Conservation (phyloP, 78 protist genomes). For the Dictyostelium firmibasis region DNA sequence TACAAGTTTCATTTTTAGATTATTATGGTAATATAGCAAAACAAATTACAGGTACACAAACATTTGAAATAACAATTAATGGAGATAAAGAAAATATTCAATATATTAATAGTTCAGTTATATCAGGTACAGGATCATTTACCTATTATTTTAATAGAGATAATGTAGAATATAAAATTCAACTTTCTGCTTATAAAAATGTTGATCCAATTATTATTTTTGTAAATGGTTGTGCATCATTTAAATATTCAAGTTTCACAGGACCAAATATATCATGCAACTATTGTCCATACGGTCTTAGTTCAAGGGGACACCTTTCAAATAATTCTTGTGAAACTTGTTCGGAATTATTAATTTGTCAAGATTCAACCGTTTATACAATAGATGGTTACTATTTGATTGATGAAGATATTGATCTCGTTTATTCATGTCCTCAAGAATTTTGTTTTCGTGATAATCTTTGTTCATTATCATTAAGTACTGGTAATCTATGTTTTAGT, state of each 20-base stretch:
- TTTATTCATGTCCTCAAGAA: not conserved
- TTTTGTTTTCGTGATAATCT: not conserved
- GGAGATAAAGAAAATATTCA: too few species aligned
- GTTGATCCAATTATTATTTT: not conserved
- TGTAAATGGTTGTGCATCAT: not conserved
- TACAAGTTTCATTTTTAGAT: too few species aligned
- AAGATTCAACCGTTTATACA: not conserved
- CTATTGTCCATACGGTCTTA: not conserved
- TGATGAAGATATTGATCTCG: too few species aligned
- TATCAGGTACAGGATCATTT: not conserved
- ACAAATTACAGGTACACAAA: too few species aligned
- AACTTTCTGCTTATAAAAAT: too few species aligned
- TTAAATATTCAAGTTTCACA: too few species aligned
- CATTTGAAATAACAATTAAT: too few species aligned
- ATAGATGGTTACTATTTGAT: not conserved
- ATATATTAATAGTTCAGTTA: too few species aligned
- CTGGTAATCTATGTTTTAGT: not conserved
- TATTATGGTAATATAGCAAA: too few species aligned
- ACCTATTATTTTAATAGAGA: not conserved
- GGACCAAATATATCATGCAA: not conserved
- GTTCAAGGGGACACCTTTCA: not conserved
- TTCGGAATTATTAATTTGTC: not conserved
- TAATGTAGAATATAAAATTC: too few species aligned
- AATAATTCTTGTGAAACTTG: too few species aligned
- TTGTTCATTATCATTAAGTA: not conserved